Conservation (phyloP, 1,139 yeast species). For the Protomyces inouyei region DNA sequence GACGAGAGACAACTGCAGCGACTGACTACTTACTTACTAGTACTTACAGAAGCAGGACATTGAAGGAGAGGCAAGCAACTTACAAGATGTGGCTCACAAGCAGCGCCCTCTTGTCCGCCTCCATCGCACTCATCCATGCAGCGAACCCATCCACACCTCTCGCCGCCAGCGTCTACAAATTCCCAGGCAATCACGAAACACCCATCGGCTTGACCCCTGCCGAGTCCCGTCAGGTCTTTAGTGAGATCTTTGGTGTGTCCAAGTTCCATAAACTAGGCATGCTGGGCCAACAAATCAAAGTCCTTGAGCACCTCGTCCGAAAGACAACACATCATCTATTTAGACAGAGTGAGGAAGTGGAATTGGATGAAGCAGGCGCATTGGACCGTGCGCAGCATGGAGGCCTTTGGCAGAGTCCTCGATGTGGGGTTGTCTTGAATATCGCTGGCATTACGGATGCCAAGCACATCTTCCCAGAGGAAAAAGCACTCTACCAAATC, state of each 20-base stretch:
- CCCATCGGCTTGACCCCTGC: constrained; percentile 15
- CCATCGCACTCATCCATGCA: not conserved
- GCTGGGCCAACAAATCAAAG: constrained; percentile 25
- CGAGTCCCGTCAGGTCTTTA: constrained; percentile 26
- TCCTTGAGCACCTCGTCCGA: constrained; percentile 11
- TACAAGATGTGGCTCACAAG: not conserved
- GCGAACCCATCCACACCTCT: not conserved
- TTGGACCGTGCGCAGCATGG: not conserved
- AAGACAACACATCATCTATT: not conserved
- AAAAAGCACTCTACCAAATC: constrained; percentile 25
- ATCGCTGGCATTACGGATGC: constrained; percentile 26
- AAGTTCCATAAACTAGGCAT: constrained; percentile 25
- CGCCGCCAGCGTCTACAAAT: constrained; percentile 12
- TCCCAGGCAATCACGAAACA: constrained; percentile 14
- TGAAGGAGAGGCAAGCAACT: no score
- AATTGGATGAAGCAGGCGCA: not conserved
- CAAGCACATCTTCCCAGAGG: constrained; percentile 23
- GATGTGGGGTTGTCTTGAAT: constrained; percentile 23
- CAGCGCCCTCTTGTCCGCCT: not conserved
- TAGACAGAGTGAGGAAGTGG: not conserved
- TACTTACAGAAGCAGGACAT: no score
- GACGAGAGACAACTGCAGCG: no score
- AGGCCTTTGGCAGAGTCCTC: constrained; percentile 12
- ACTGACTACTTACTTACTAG: no score
- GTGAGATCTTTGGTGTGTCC: constrained; percentile 26